Percentiles rank a stretch among this genome's conserved stretches.
Evolutionary conservation across 192 early-diverging fungal species (phyloP).

Genomic region (Phlyctochytrium planicorne): DNA sequence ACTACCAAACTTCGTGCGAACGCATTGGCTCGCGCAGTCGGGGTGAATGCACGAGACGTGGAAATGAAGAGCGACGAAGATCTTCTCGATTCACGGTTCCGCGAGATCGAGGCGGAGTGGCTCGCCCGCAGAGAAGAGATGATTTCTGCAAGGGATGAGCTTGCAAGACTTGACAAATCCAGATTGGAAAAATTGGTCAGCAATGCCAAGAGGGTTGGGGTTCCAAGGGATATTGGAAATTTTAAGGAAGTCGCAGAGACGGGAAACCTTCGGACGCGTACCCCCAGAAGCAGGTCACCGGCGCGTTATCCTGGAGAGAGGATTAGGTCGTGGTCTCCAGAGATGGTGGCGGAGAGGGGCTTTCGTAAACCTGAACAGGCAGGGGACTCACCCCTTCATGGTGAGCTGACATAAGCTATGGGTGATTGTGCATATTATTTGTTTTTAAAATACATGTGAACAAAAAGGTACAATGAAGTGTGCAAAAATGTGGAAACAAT

Average conservation of each 20-base stretch:
- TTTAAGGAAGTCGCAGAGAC: neutral
- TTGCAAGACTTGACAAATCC: constrained; percentile 24
- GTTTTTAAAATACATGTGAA: no score
- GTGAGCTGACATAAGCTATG: no score
- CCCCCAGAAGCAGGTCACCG: neutral
- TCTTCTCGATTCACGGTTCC: constrained; percentile 24
- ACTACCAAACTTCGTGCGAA: constrained; percentile 16
- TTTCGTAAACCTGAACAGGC: no score
- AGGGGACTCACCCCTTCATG: no score
- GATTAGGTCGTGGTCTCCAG: constrained; percentile 20
- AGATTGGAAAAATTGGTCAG: constrained; percentile 21
- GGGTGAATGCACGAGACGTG: constrained; percentile 25
- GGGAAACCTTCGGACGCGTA: constrained; percentile 3
- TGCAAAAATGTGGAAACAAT: no score
- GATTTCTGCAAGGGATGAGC: constrained; percentile 29
- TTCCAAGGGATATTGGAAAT: neutral
- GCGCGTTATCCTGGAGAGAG: constrained; percentile 2
- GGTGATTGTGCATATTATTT: no score
- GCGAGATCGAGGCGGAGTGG: constrained; percentile 50
- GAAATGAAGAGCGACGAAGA: constrained; percentile 9
- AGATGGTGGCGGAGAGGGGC: constrained; percentile 10
- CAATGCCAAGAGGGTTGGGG: constrained; percentile 17
- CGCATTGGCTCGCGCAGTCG: constrained; percentile 22
- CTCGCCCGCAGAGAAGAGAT: constrained; percentile 36
- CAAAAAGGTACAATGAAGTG: no score